Evolutionary conservation across 2,329 filamentous ascomycete genomes (phyloP).

Genomic region (Diaporthe humulicola): DNA sequence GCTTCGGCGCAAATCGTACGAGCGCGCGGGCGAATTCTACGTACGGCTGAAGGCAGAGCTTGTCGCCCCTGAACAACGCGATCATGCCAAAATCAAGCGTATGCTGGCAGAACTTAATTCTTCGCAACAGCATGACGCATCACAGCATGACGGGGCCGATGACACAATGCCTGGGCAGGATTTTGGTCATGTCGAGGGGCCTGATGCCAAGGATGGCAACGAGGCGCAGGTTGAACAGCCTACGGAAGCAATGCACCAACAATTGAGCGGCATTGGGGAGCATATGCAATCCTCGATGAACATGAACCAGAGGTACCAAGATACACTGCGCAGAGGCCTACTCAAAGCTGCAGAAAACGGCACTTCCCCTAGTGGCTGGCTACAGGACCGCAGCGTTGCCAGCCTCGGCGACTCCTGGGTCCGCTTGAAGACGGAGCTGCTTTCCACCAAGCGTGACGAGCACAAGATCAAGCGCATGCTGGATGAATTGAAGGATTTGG

Average conservation of each 20-base stretch:
- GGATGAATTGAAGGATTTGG: not conserved
- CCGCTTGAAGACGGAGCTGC: not conserved
- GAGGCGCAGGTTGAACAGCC: not conserved
- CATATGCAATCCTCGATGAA: not conserved
- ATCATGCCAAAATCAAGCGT: slow-evolving; percentile 17
- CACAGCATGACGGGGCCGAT: not conserved
- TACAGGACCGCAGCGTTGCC: not conserved
- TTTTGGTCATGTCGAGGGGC: not conserved
- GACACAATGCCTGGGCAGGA: not conserved
- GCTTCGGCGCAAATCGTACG: not conserved
- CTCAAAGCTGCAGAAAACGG: slow-evolving; percentile 13
- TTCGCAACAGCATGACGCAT: not conserved
- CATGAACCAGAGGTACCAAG: not conserved
- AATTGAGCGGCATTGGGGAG: not conserved
- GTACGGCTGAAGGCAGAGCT: slow-evolving; percentile 15
- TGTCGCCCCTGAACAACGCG: not conserved
- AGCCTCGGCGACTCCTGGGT: not conserved
- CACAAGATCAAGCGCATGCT: slow-evolving; percentile 10
- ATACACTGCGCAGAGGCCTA: not conserved
- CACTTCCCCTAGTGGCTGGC: not conserved
- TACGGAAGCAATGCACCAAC: not conserved
- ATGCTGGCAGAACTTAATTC: slow-evolving; percentile 15
- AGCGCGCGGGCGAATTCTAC: slow-evolving; percentile 6
- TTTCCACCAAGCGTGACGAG: not conserved
- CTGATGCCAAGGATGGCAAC: not conserved